phyloP scores from a whole-genome alignment of 768 basidiomycete genomes.

The Lactarius pseudohatsudake region DNA sequence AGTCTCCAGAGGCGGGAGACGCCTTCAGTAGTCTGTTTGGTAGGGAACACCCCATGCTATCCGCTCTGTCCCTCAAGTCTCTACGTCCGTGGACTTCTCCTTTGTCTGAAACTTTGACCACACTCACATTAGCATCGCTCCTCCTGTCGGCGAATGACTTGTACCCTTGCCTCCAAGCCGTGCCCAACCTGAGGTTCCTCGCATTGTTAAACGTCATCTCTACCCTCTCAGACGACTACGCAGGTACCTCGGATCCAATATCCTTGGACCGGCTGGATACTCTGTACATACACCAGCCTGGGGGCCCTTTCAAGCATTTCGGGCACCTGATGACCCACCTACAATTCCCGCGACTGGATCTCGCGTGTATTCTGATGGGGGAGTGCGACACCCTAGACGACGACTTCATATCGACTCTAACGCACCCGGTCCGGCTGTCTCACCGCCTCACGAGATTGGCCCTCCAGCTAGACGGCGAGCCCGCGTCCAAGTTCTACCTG shows the following conservation, averaged over 20 bases:
- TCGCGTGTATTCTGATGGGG: slow-evolving; percentile 18
- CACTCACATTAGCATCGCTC: slow-evolving; percentile 15
- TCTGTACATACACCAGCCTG: slow-evolving; percentile 16
- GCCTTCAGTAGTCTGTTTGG: slow-evolving; percentile 7
- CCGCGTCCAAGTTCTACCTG: slow-evolving; percentile 20
- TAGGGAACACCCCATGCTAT: neutral
- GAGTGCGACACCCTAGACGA: slow-evolving; percentile 17
- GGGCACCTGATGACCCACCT: slow-evolving; percentile 19
- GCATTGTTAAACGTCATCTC: slow-evolving; percentile 16
- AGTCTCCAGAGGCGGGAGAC: neutral
- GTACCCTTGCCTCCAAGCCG: slow-evolving; percentile 15
- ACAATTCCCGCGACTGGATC: slow-evolving; percentile 3
- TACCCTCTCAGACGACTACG: slow-evolving; percentile 14
- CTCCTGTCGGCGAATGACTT: slow-evolving; percentile 17
- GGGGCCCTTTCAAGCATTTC: slow-evolving; percentile 15
- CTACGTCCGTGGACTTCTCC: slow-evolving; percentile 12
- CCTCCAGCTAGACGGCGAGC: slow-evolving; percentile 18
- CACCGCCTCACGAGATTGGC: slow-evolving; percentile 5
- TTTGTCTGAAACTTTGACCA: slow-evolving; percentile 10
- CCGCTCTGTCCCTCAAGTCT: slow-evolving; percentile 6
- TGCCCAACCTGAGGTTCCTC: slow-evolving; percentile 16
- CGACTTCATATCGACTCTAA: slow-evolving; percentile 5
- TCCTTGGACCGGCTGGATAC: slow-evolving; percentile 13
- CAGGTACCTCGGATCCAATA: slow-evolving; percentile 3
- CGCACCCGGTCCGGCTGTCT: slow-evolving; percentile 9